phyloP scores from a whole-genome alignment of 2,329 filamentous ascomycete species.

The Ceratocystis cubensis region DNA sequence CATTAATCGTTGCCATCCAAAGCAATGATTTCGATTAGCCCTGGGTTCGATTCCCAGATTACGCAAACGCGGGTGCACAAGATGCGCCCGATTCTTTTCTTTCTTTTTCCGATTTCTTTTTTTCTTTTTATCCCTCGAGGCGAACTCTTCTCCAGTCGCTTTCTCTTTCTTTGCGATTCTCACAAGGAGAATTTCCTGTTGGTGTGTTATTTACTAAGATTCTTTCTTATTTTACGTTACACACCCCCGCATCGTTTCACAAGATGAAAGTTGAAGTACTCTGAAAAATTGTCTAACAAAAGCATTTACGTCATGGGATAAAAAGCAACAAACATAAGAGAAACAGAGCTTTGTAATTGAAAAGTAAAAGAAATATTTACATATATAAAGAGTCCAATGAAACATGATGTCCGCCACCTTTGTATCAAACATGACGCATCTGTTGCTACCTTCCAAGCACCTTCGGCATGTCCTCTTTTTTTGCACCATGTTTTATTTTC shows the following conservation, averaged over 20 bases:
- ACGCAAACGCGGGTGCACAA: not conserved
- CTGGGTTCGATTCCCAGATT: conserved; percentile 10
- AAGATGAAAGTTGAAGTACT: not conserved
- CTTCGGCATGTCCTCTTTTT: too few relatives aligned
- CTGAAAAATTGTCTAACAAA: not conserved
- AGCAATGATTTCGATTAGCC: conserved; percentile 11
- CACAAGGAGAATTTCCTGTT: too few relatives aligned
- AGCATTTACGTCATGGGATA: conserved; percentile 7
- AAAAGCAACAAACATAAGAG: conserved; percentile 1
- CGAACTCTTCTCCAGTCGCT: not conserved
- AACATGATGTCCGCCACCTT: not conserved
- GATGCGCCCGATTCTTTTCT: not conserved
- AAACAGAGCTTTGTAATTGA: not conserved
- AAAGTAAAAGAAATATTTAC: conserved; percentile 2
- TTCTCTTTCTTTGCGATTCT: too few relatives aligned
- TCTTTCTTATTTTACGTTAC: not conserved
- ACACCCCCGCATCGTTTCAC: not conserved
- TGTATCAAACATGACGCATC: too few relatives aligned
- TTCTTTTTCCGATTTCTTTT: not conserved
- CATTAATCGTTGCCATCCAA: conserved; percentile 10
- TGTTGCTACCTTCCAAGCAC: too few relatives aligned
- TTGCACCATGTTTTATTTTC: too few relatives aligned
- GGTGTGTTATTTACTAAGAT: not conserved
- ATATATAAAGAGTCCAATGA: not conserved
- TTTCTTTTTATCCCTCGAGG: not conserved